Evolutionary conservation across 257 asterid species (phyloP).

Genomic region (Leptodermis oblonga): DNA sequence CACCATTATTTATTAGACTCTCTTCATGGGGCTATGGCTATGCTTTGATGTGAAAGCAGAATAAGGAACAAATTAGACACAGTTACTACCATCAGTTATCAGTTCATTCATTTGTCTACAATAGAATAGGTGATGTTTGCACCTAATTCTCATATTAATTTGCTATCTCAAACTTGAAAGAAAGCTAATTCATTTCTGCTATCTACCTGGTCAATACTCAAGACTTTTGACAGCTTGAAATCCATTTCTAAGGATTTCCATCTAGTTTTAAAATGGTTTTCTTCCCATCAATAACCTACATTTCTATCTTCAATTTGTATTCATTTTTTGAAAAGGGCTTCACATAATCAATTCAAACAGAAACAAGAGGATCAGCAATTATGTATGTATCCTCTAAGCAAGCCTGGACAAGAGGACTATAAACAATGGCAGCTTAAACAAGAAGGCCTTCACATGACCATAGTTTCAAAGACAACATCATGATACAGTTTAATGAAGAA

Average conservation of each 20-base stretch:
- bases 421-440: not conserved
- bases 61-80: too few relatives aligned
- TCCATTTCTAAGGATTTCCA: not conserved
- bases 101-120: too few relatives aligned
- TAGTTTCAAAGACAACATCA: not conserved
- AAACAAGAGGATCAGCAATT: not conserved
- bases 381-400: not conserved
- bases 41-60: too few relatives aligned
- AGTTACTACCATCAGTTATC: too few relatives aligned
- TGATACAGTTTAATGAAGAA: not conserved
- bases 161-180: not conserved
- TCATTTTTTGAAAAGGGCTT: not conserved
- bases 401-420: not conserved
- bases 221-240: not conserved
- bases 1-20: too few relatives aligned
- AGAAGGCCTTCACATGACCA: not conserved
- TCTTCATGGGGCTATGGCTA: too few relatives aligned
- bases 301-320: not conserved
- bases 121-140: not conserved
- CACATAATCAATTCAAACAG: not conserved
- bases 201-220: too few relatives aligned
- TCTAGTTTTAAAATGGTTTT: too few relatives aligned
- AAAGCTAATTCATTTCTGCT: too few relatives aligned
- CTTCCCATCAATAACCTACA: not conserved
- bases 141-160: too few relatives aligned